These are phyloP conservation scores for Hypoxylon sp. DNA, from an alignment of 2,329 filamentous ascomycete species.

Conservation along the genomic window DNA sequence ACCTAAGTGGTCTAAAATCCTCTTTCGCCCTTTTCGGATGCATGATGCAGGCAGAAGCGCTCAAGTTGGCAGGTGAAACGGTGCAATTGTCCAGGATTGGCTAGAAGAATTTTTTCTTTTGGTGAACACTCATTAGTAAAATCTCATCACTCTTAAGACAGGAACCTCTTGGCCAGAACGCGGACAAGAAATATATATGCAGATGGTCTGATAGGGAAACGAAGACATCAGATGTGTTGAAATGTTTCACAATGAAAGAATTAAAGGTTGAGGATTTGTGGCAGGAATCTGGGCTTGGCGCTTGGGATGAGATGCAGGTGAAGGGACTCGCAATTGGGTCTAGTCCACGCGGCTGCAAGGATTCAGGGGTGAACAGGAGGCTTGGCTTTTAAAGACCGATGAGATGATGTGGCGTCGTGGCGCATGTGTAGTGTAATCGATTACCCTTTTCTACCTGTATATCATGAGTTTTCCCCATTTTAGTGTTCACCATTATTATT, in stretches of 20 bases:
- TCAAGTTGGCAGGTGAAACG: constrained; percentile 33
- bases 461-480: not conserved
- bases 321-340: constrained; percentile 19
- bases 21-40: constrained; percentile 32
- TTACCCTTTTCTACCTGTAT: too few relatives aligned
- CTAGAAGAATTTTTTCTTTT: constrained; percentile 4
- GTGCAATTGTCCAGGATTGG: constrained; percentile 32
- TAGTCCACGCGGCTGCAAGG: constrained; percentile 39
- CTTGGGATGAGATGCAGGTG: constrained; percentile 11
- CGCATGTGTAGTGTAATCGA: not conserved
- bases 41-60: constrained; percentile 41
- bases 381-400: constrained; percentile 11
- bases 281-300: constrained; percentile 6
- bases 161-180: not conserved
- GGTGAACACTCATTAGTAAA: constrained; percentile 3
- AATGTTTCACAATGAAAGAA: constrained; percentile 22
- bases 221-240: constrained; percentile 1
- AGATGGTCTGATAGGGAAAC: constrained; percentile 8
- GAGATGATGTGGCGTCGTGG: not conserved
- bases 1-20: constrained; percentile 9
- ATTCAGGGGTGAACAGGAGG: constrained; percentile 28
- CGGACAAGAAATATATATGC: too few relatives aligned
- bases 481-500: not conserved
- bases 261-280: constrained; percentile 3
- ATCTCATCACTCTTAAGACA: not conserved